Evolutionary conservation across 2,329 filamentous ascomycete genomes (phyloP), one percentile per base, ranked within the genome.

Genomic region (Chaetomiaceae sp.): DNA sequence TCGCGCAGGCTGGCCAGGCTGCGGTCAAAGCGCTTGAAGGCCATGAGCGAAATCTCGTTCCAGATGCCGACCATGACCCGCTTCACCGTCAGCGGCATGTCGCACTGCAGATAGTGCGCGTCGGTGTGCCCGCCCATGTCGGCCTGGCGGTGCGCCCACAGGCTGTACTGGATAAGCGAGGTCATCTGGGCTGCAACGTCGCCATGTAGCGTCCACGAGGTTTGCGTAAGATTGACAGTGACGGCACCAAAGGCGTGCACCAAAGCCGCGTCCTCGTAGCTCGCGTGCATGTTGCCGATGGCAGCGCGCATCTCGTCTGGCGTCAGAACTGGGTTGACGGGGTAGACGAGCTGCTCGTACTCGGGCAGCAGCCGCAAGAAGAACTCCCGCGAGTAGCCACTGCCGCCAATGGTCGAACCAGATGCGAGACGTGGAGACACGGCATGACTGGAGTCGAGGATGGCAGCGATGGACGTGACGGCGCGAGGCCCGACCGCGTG

Each of bases 11-110:
- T 45, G 2, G 43, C 19, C 5, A 45, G 35, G 29, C 36, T 34
- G 36, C 43, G 43, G 26, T 45, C 43, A 26, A 39, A 40, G 36
- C 43, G 43, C 22, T 39, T 45, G 20, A 45, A 45, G 6, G 43
- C 43, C 43, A 45, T 45, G 11, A 45, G 43, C 5, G 43, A 45
- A 9, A 27, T 33, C 12, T 45, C 43, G 30, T 45, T 45, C 36
- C 36, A 45, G 10, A 45, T 35, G 36, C 43, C 43, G 17, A 35
- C 22, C 43, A 45, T 45, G 29, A 14, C 37, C 2, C 43, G 36
- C 29, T 45, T 45, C 11, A 39, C 43, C 20, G 43, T 35, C 15
- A 45, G 3, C 15, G 43, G 43, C 43, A 45, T 39, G 15, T 45
- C 43, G 43, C 22, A 8, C 32, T 39, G 43, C 22, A 39, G 36